phyloP scores from a whole-genome alignment of 495 filamentous ascomycete species.

The Hyphodiscus hymeniophilus region DNA sequence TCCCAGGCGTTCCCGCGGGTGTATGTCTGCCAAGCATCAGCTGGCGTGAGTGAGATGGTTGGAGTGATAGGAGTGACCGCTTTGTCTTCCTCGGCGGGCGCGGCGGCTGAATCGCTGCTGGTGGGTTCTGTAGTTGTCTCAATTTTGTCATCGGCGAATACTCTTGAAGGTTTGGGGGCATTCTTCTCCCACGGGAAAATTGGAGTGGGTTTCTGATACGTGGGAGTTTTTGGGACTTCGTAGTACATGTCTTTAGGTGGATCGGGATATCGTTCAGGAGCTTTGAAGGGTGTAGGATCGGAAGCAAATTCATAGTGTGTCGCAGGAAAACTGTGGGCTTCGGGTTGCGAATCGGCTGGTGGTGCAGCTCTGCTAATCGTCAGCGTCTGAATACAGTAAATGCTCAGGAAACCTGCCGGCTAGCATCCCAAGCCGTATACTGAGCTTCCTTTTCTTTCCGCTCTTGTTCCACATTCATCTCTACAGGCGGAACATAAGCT shows the following conservation, averaged over 20 bases:
- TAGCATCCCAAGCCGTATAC: slow-evolving; percentile 57
- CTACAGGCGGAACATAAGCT: slow-evolving; percentile 17
- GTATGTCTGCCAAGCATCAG: slow-evolving; percentile 56
- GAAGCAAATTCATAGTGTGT: slow-evolving; percentile 70
- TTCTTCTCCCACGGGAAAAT: slow-evolving; percentile 83
- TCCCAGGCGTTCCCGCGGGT: slow-evolving; percentile 81
- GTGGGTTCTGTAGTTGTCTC: slow-evolving; percentile 35
- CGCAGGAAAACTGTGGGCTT: slow-evolving; percentile 66
- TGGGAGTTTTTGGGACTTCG: slow-evolving; percentile 55
- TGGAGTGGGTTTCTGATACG: slow-evolving; percentile 47
- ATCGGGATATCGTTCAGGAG: slow-evolving; percentile 68
- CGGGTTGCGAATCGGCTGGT: slow-evolving; percentile 63
- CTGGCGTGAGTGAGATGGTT: slow-evolving; percentile 30
- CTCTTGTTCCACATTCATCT: slow-evolving; percentile 9
- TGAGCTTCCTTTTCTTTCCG: slow-evolving; percentile 29
- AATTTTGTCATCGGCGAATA: slow-evolving; percentile 60
- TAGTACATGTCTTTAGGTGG: slow-evolving; percentile 83
- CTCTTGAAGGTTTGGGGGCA: slow-evolving; percentile 56
- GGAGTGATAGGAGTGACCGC: slow-evolving; percentile 35
- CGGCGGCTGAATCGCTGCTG: not conserved
- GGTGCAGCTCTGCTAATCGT: slow-evolving; percentile 55
- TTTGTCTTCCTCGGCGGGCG: slow-evolving; percentile 11
- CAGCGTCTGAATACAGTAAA: slow-evolving; percentile 7
- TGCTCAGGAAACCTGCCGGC: slow-evolving; percentile 36
- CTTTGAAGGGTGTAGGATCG: slow-evolving; percentile 59